A percentile compares a stretch with the other conserved stretches of the same genome.
Conservation (phyloP, 2,329 filamentous ascomycete genomes). For the Achaetomium macrosporum region DNA sequence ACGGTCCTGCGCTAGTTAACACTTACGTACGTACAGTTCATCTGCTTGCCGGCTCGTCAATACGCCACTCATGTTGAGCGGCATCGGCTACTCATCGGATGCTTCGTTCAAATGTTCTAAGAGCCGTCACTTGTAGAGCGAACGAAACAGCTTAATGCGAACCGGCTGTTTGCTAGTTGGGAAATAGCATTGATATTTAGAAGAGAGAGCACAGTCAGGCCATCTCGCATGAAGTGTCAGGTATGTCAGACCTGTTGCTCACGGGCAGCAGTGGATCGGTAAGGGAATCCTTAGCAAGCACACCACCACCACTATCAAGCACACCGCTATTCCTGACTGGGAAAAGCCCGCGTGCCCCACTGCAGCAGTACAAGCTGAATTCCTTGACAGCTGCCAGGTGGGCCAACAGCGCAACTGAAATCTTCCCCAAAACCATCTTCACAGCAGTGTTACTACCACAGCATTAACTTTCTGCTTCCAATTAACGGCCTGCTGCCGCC, state of each 20-base stretch:
- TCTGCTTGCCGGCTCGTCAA: constrained; percentile 76
- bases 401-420: neutral
- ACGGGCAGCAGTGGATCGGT: too few relatives aligned
- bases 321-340: neutral
- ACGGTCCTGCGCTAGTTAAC: too few relatives aligned
- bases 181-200: too few relatives aligned
- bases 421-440: neutral
- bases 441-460: neutral
- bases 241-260: too few relatives aligned
- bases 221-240: too few relatives aligned
- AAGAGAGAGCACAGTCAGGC: too few relatives aligned
- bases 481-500: neutral
- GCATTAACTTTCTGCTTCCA: neutral
- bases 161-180: too few relatives aligned
- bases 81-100: constrained; percentile 17
- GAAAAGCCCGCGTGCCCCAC: neutral
- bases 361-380: neutral
- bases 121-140: neutral
- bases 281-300: neutral
- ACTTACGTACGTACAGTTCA: constrained; percentile 62
- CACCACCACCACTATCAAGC: neutral
- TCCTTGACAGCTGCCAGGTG: neutral
- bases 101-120: neutral
- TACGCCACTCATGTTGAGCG: constrained; percentile 59
- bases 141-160: neutral